These are phyloP conservation scores for Claviceps pazoutovae DNA, from an alignment of 2,329 filamentous ascomycete species.

Conservation along the genomic window DNA sequence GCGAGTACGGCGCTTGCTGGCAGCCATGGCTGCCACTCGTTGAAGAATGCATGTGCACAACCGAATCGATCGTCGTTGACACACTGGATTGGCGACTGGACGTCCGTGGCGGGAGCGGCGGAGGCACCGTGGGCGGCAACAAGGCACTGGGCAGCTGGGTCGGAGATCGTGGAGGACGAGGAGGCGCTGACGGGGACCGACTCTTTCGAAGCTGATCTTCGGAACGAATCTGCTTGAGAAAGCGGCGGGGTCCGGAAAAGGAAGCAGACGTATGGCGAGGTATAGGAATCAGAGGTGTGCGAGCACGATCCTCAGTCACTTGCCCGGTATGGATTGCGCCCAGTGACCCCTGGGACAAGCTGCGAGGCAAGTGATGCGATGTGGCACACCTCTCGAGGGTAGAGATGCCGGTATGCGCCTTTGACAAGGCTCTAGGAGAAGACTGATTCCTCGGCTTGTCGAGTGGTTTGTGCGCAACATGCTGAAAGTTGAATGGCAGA, in stretches of 20 bases:
- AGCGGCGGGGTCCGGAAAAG: slow-evolving; percentile 17
- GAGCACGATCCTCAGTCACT: not conserved
- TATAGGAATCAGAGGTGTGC: slow-evolving; percentile 8
- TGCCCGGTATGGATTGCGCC: not conserved
- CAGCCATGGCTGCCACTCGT: slow-evolving; percentile 31
- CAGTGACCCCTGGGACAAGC: slow-evolving; percentile 20
- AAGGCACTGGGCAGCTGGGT: slow-evolving; percentile 19
- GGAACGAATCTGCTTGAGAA: slow-evolving; percentile 31
- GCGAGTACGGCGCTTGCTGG: slow-evolving; percentile 11
- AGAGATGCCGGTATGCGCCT: not conserved
- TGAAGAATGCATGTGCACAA: slow-evolving; percentile 27
- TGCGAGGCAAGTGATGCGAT: not conserved
- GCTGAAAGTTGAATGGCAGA: slow-evolving; percentile 52
- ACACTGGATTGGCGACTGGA: slow-evolving; percentile 38
- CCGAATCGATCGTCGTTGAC: slow-evolving; percentile 20
- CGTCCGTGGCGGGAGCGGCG: slow-evolving; percentile 36
- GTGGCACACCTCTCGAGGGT: not conserved
- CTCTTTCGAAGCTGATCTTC: slow-evolving; percentile 34
- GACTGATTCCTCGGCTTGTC: slow-evolving; percentile 29
- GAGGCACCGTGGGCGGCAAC: slow-evolving; percentile 18
- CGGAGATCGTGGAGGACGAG: slow-evolving; percentile 28
- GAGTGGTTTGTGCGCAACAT: slow-evolving; percentile 43
- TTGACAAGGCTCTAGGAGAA: not conserved
- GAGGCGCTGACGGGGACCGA: slow-evolving; percentile 32
- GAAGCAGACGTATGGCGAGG: slow-evolving; percentile 10